phyloP scores from a whole-genome alignment of 306 rosid species.

The Bauhinia variegata region DNA sequence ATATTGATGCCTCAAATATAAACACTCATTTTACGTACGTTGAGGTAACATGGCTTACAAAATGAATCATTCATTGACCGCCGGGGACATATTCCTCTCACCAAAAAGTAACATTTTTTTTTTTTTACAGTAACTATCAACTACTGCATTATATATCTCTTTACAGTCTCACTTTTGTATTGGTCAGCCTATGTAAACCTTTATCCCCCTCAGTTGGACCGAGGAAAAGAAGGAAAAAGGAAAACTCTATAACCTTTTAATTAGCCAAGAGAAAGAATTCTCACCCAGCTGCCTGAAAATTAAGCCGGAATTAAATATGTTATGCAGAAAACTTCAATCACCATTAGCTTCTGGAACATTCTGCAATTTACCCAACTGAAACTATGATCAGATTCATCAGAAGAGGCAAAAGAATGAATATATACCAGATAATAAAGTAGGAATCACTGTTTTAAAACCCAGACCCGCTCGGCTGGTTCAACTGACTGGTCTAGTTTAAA shows the following conservation, averaged over 20 bases:
- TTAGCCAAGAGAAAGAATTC: slow-evolving; percentile 35
- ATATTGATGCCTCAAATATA: slow-evolving; percentile 2
- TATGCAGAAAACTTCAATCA: slow-evolving; percentile 39
- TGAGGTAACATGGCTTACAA: background rate
- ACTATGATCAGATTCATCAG: slow-evolving; percentile 30
- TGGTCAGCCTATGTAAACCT: slow-evolving; percentile 44
- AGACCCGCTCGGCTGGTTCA: no score
- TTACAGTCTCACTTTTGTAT: slow-evolving; percentile 47
- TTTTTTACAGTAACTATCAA: slow-evolving; percentile 37
- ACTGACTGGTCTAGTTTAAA: no score
- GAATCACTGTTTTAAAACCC: no score
- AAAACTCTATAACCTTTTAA: slow-evolving; percentile 42
- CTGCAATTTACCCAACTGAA: slow-evolving; percentile 50
- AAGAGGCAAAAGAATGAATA: background rate
- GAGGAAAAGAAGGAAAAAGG: no score
- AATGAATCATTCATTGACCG: slow-evolving; percentile 10
- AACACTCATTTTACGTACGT: slow-evolving; percentile 4
- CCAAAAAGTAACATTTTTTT: slow-evolving; percentile 21
- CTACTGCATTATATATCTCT: slow-evolving; percentile 43
- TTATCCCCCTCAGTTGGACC: no score
- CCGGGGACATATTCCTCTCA: slow-evolving; percentile 30
- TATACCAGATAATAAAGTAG: no score
- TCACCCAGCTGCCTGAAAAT: slow-evolving; percentile 43
- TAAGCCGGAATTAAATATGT: slow-evolving; percentile 46
- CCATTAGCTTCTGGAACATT: slow-evolving; percentile 54